phyloP scores from a whole-genome alignment of 495 filamentous ascomycete species.

The Trichoderma orchidacearum region DNA sequence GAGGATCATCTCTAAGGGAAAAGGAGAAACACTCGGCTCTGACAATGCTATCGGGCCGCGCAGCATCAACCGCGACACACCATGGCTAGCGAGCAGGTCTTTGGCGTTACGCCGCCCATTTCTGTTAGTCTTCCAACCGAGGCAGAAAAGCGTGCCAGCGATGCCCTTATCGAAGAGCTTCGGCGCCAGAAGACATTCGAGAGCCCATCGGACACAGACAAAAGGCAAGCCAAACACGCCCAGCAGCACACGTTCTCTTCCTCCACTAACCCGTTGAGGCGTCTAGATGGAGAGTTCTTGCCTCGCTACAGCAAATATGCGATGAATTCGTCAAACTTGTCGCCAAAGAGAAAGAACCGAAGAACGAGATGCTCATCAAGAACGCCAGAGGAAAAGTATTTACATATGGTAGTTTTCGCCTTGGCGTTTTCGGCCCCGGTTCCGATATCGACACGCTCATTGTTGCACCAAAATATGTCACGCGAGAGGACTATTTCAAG shows the following conservation, averaged over 20 bases:
- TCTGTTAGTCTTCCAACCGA: constrained; percentile 61
- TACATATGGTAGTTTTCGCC: constrained; percentile 84
- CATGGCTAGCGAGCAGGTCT: constrained; percentile 22
- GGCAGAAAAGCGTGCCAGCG: constrained; percentile 58
- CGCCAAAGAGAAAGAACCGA: constrained; percentile 53
- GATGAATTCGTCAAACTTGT: constrained; percentile 76
- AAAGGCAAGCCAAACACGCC: constrained; percentile 38
- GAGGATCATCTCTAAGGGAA: too few species aligned
- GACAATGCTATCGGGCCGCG: background rate
- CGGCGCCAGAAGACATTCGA: constrained; percentile 87
- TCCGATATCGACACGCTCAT: constrained; percentile 97
- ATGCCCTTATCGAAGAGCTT: constrained; percentile 67
- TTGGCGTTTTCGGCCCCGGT: constrained; percentile 88
- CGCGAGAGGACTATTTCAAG: constrained; percentile 79
- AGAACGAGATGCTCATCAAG: constrained; percentile 62
- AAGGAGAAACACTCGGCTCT: too few species aligned
- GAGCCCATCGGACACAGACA: constrained; percentile 60
- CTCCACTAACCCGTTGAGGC: constrained; percentile 4
- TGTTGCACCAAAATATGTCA: constrained; percentile 76
- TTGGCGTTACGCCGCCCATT: constrained; percentile 78
- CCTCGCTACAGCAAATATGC: constrained; percentile 60
- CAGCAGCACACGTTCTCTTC: background rate
- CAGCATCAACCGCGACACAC: background rate
- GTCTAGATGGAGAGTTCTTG: constrained; percentile 32
- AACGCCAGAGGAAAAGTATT: constrained; percentile 81